Evolutionary conservation across 139 green algal genomes (phyloP), one percentile per base, ranked within the genome.

Genomic region (Volvox africanus): DNA sequence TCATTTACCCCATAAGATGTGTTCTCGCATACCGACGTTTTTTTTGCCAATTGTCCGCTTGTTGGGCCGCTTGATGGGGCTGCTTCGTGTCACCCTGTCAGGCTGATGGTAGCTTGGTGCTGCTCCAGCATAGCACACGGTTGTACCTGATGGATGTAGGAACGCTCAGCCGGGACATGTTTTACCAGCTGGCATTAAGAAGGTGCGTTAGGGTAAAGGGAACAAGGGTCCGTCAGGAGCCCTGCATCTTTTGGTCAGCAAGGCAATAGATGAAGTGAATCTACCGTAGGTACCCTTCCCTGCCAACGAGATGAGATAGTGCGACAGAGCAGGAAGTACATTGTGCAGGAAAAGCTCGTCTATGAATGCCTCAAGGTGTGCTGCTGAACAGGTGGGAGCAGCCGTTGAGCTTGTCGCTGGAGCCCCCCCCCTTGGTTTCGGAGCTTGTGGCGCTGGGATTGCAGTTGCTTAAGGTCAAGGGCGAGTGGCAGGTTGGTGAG

Each of bases 41-140:
- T 5, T 55, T 55, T 55, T 55, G 44, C 44, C 44, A 5, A 55
- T 55, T 9, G 44, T 55, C 44, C 44, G 44, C 44, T 55, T 55
- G 44, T 55, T 55, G 44, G 44, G 9, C 44, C 44, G 44, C 44
- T 55, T 55, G 44, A 55, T 55, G 44, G 44, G 44, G 9, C 44
- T 55, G 44, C 44, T 9, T 55, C 44, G 44, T 55, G 44, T 55
- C 44, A 55, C 44, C 44, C 44, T 9, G 44, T 55, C 91, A 96
- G 92, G 93, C 94, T 2, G 96, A 98, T 50, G 90, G 94, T 65
- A 93, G 65, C 26, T 86, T 92, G 30, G 95, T 88, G 0, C 89
- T 99, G 78, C 86, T 99, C 82, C 97, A 99, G 94, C 93, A 97
- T 88, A 92, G 94, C 68, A 99, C 98, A 17, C 93, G 94, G 85